Conservation (phyloP, 1,284 basidiomycete genomes). For the Cryptococcus sp. region DNA sequence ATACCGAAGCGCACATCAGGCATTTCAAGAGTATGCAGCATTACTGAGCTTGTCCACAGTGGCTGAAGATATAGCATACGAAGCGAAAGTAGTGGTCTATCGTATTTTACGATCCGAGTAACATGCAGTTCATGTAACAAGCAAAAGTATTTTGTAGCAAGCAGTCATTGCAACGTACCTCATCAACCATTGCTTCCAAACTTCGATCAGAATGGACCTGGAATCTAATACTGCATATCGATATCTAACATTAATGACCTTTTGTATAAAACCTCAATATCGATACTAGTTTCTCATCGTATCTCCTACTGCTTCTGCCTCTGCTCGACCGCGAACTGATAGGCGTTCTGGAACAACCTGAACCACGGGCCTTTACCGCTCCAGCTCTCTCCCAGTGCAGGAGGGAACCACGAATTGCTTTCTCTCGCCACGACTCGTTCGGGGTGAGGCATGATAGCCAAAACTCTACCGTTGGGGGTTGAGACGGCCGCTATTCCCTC, state of each 20-base stretch:
- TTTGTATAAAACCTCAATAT: too few species aligned
- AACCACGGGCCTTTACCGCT: slow-evolving; percentile 89
- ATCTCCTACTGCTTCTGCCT: slow-evolving; percentile 13
- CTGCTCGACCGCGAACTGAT: slow-evolving; percentile 47
- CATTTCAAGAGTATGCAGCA: slow-evolving; percentile 61
- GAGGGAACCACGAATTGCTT: slow-evolving; percentile 83
- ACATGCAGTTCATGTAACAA: too few species aligned
- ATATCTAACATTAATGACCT: too few species aligned
- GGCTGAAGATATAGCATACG: too few species aligned
- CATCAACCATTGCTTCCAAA: too few species aligned
- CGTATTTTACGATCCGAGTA: too few species aligned
- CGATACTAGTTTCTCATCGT: too few species aligned
- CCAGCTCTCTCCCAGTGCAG: slow-evolving; percentile 62
- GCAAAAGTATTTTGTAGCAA: too few species aligned
- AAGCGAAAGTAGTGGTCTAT: too few species aligned
- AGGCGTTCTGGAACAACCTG: slow-evolving; percentile 87
- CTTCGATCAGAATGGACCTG: too few species aligned
- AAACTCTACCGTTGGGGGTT: slow-evolving; percentile 78
- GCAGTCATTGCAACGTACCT: too few species aligned
- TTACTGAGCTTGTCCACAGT: slow-evolving; percentile 11
- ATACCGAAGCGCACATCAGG: slow-evolving; percentile 73
- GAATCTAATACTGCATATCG: too few species aligned
- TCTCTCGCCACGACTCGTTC: slow-evolving; percentile 75
- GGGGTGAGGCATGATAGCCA: slow-evolving; percentile 96
- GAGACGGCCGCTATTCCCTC: slow-evolving; percentile 86